phyloP scores from a whole-genome alignment of 2,329 filamentous ascomycete genomes.

The Epichloe hybrida region DNA sequence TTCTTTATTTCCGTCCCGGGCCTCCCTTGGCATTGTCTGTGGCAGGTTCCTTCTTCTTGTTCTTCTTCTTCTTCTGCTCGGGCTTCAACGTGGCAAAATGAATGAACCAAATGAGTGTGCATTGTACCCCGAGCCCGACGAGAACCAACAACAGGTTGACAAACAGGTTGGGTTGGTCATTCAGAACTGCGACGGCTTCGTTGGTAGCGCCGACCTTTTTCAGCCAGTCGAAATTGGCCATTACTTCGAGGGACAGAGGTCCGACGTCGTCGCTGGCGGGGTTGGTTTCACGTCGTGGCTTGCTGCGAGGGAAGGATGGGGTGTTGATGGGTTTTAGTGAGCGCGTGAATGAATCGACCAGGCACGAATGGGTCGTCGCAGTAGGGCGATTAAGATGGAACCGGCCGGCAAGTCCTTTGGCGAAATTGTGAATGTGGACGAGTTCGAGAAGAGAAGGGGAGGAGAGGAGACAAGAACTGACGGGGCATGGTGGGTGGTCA shows the following conservation, averaged over 20 bases:
- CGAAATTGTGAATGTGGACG: background rate
- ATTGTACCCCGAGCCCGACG: conserved; percentile 31
- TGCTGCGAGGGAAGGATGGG: background rate
- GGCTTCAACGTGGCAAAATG: conserved; percentile 47
- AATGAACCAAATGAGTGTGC: conserved; percentile 39
- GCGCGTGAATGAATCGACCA: background rate
- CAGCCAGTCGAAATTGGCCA: conserved; percentile 46
- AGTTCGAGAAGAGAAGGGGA: background rate
- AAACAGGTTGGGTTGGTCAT: conserved; percentile 48
- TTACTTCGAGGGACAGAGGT: conserved; percentile 7
- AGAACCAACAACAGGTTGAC: conserved; percentile 42
- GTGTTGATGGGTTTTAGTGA: background rate
- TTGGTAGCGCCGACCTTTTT: conserved; percentile 41
- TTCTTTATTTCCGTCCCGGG: background rate
- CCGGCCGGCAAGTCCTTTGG: background rate
- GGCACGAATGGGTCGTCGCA: background rate
- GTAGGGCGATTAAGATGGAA: too few relatives aligned
- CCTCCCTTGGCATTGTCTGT: background rate
- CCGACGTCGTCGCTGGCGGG: background rate
- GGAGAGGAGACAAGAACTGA: background rate
- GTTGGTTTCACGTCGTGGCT: background rate
- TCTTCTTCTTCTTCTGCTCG: conserved; percentile 40
- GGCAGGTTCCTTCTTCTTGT: conserved; percentile 17
- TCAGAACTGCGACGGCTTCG: conserved; percentile 44
- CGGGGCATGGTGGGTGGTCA: background rate